These are phyloP conservation scores for Fusarium setosum DNA, from an alignment of 2,329 filamentous ascomycete species.

Conservation along the genomic window DNA sequence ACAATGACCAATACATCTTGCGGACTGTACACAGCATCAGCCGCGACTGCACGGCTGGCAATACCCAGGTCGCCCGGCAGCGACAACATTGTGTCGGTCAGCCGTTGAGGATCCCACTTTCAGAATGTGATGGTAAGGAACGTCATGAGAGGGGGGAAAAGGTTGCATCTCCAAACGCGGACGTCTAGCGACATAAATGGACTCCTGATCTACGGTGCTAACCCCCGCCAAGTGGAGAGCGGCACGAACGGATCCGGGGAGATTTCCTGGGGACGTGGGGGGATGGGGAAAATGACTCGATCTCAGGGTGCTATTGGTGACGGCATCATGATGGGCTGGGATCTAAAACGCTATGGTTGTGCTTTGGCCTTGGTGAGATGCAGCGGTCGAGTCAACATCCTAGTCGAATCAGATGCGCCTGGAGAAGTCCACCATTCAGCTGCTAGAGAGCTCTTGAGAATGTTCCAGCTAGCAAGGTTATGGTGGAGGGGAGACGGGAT, in stretches of 20 bases:
- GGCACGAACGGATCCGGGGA: neutral
- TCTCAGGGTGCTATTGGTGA: neutral
- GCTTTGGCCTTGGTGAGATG: neutral
- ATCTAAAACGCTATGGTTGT: neutral
- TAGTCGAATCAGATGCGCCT: neutral
- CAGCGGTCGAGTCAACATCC: neutral
- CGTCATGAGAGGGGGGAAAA: neutral
- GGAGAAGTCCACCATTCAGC: neutral
- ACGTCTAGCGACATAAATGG: neutral
- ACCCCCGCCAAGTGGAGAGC: neutral
- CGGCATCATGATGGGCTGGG: neutral
- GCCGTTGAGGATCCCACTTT: fast-evolving
- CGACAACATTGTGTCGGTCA: conserved; percentile 6
- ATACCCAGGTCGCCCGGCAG: conserved; percentile 8
- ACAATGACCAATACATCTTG: conserved; percentile 26
- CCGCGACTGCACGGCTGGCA: neutral
- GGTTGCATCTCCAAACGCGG: neutral
- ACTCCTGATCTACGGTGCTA: neutral
- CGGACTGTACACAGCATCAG: conserved; percentile 10
- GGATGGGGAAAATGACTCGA: neutral
- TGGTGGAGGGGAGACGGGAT: neutral
- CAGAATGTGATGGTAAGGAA: neutral
- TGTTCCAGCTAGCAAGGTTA: neutral
- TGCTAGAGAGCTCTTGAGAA: neutral
- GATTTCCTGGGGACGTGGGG: neutral